Percentiles rank a stretch among this genome's conserved stretches.
Evolutionary conservation across 495 filamentous ascomycete species (phyloP).

Genomic region (Trichoderma gamsii): DNA sequence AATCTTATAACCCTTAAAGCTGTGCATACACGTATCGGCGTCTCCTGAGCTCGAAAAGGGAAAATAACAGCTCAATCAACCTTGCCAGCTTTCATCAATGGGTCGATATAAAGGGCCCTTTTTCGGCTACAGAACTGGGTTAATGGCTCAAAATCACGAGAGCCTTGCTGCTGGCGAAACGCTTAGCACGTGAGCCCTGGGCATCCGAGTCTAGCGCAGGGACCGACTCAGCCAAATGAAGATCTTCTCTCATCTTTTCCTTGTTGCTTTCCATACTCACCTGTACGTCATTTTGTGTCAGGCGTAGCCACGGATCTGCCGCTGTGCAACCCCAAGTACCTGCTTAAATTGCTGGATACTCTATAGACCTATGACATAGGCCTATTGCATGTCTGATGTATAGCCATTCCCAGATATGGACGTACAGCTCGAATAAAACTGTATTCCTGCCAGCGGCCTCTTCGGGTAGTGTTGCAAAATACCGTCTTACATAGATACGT

Average conservation of each 20-base stretch:
- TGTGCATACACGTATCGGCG: neutral
- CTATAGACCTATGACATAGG: neutral
- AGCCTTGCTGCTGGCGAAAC: neutral
- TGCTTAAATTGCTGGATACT: neutral
- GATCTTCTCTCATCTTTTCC: neutral
- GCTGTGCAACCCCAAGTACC: neutral
- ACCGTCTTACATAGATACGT: no score
- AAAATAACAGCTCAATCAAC: neutral
- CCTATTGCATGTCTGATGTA: no score
- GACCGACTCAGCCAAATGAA: neutral
- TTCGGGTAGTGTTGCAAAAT: no score
- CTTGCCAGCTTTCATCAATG: neutral
- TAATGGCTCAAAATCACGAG: neutral
- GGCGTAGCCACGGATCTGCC: neutral
- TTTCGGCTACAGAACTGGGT: neutral
- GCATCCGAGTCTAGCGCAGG: neutral
- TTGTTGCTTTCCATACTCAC: neutral
- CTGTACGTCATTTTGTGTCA: conserved; percentile 1
- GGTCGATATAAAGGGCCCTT: neutral
- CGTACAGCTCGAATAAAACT: no score
- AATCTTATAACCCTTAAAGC: neutral
- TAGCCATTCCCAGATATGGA: no score
- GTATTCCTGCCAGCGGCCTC: no score
- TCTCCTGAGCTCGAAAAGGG: neutral
- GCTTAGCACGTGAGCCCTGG: neutral